Base-by-base conservation (phyloP, 2,329 filamentous ascomycete genomes). In the Fusarium phyllophilum region DNA sequence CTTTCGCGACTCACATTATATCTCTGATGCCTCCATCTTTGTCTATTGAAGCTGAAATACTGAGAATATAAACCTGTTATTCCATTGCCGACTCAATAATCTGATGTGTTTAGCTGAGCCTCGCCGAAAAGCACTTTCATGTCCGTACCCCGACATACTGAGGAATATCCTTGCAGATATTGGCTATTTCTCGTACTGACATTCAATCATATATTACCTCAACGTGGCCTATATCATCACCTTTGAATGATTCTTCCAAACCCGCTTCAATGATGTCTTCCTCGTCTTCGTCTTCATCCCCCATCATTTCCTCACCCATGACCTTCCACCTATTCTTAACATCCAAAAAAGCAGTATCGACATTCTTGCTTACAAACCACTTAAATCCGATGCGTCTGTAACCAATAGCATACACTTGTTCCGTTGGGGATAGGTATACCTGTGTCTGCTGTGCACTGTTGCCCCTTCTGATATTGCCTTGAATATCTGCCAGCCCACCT, bases 151-250 rank as follows among this genome's bases (percentile, higher is more conserved):
- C 26, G 26, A 26, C 26, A 26, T 6, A 26, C 26, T 6, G 26
- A 26, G 26, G 26, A 26, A 26, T 26, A 26, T 26, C 26, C 26
- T 26, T 26, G 26, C 26, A 26, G 26, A 26, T 26, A 26, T 26
- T 26, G 26, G 26, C 31, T 36, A 34, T 34, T 17, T 34, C 13
- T 34, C 6, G 15, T 15, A 15, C 33, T 14, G 17, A 2, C 15
- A 14, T 31, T 22, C 1, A 48, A 6, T 48, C 20, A 4, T 10
- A 11, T 31, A 48, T 11, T 5, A 22, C 11, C 18, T 48, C 26
- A 7, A 22, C 26, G 4, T 7, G 0, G 1, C 26, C 2, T 0
- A 22, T 51, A 8, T 34, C 48, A 18, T 34, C 48, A 13, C 0
- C 22, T 0, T 17, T 31, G 0, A 51, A 11, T 24, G 31, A 3